phyloP scores from a whole-genome alignment of 257 asterid genomes.

The Ophiorrhiza pumila region DNA sequence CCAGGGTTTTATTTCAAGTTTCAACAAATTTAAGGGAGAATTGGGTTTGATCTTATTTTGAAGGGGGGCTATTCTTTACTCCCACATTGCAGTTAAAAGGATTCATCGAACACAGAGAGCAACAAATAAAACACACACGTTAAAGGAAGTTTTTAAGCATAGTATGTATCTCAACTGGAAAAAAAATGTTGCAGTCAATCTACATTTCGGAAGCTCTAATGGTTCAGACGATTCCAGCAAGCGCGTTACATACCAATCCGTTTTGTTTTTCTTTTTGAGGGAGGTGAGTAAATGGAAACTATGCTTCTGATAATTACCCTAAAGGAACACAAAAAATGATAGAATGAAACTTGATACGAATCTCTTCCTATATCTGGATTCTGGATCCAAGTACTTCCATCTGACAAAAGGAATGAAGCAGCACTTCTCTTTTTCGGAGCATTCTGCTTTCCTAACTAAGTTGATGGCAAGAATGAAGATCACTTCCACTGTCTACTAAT shows the following conservation, averaged over 20 bases:
- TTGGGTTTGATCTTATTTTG: background rate
- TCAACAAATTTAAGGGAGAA: too few species aligned
- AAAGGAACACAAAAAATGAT: background rate
- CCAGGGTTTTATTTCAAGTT: too few species aligned
- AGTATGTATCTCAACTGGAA: background rate
- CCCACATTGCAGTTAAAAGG: background rate
- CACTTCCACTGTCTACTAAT: constrained; percentile 1
- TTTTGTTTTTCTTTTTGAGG: background rate
- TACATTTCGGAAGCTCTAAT: background rate
- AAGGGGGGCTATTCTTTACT: background rate
- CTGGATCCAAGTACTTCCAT: background rate
- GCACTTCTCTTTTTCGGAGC: constrained; percentile 20
- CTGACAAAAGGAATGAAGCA: background rate
- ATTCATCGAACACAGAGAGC: background rate
- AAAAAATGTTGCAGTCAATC: background rate
- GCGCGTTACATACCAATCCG: background rate
- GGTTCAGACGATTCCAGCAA: background rate
- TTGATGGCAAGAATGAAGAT: constrained; percentile 3
- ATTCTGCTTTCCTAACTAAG: constrained; percentile 15
- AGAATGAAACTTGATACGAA: background rate
- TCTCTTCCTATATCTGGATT: background rate
- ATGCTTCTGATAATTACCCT: background rate
- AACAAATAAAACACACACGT: background rate
- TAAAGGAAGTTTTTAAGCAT: background rate
- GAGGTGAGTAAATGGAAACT: background rate